phyloP scores from a whole-genome alignment of 1,139 yeast genomes.

The Geotrichum restrictum region DNA sequence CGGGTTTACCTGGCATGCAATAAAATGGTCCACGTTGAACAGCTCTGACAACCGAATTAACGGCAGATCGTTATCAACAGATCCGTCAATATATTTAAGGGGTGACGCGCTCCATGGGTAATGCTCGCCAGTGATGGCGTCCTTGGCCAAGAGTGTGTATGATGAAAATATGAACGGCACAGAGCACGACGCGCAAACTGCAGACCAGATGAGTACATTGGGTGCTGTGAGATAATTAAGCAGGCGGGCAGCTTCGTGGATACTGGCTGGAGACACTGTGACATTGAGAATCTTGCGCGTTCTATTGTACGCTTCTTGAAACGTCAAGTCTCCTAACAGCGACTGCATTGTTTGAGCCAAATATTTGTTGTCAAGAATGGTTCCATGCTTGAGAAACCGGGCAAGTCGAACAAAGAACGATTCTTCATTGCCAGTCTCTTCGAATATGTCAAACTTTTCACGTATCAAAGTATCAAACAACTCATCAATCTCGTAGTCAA shows the following conservation, averaged over 20 bases:
- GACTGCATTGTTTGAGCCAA: constrained; percentile 68
- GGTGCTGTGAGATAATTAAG: constrained; percentile 92
- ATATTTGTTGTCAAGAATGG: constrained; percentile 78
- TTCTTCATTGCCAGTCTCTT: constrained; percentile 47
- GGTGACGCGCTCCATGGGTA: constrained; percentile 83
- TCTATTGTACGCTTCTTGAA: constrained; percentile 85
- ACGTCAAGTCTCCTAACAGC: constrained; percentile 86
- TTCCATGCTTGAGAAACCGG: constrained; percentile 72
- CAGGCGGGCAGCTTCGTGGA: constrained; percentile 58
- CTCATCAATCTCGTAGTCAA: constrained; percentile 64
- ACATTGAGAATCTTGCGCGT: constrained; percentile 82
- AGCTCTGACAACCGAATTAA: constrained; percentile 84
- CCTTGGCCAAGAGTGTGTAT: constrained; percentile 78
- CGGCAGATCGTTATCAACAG: constrained; percentile 92
- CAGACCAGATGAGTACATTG: constrained; percentile 87
- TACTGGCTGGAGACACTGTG: constrained; percentile 75
- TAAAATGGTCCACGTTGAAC: constrained; percentile 94
- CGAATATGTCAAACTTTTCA: constrained; percentile 69
- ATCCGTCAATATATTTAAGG: constrained; percentile 87
- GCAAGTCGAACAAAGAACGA: constrained; percentile 51
- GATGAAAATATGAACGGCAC: constrained; percentile 89
- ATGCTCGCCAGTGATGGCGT: constrained; percentile 59
- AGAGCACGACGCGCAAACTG: constrained; percentile 95
- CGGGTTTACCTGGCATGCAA: constrained; percentile 95
- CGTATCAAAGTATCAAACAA: constrained; percentile 46